phyloP scores from a whole-genome alignment of 306 rosid species.

The Trichosanthes cucumerina region DNA sequence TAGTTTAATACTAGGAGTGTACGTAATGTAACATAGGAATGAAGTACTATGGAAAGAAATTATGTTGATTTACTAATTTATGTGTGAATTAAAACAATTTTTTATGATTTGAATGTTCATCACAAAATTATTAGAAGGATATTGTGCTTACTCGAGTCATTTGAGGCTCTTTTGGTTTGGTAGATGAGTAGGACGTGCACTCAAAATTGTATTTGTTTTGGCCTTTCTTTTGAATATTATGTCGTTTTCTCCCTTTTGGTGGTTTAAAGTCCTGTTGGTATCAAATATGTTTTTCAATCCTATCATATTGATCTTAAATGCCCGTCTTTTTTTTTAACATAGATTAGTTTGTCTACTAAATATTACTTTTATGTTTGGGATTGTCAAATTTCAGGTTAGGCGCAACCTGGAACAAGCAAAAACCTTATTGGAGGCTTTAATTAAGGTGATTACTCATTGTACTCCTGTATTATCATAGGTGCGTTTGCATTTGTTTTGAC shows the following conservation, averaged over 20 bases:
- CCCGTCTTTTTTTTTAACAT: constrained; percentile 3
- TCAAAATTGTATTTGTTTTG: not conserved
- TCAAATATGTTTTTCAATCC: not conserved
- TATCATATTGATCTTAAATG: not conserved
- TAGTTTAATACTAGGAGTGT: not conserved
- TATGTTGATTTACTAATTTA: not conserved
- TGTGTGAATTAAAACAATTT: not conserved
- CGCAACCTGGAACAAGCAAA: constrained; percentile 98
- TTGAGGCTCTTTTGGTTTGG: not conserved
- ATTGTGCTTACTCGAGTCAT: not conserved
- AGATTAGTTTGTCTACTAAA: not conserved
- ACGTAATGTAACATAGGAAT: not conserved
- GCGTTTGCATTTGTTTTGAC: not conserved
- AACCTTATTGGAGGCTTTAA: constrained; percentile 76
- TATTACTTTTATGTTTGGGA: not conserved
- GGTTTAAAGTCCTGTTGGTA: not conserved
- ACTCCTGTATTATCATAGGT: constrained; percentile 7
- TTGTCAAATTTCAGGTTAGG: constrained; percentile 55
- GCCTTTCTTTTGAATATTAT: not conserved
- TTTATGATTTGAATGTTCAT: not conserved
- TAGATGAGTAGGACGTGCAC: not conserved
- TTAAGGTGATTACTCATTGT: constrained; percentile 46
- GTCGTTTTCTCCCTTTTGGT: not conserved
- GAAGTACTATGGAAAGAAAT: not conserved
- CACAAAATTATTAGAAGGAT: not conserved